phyloP scores from a whole-genome alignment of 1,284 basidiomycete genomes.

The Cutaneotrichosporon mucoides region DNA sequence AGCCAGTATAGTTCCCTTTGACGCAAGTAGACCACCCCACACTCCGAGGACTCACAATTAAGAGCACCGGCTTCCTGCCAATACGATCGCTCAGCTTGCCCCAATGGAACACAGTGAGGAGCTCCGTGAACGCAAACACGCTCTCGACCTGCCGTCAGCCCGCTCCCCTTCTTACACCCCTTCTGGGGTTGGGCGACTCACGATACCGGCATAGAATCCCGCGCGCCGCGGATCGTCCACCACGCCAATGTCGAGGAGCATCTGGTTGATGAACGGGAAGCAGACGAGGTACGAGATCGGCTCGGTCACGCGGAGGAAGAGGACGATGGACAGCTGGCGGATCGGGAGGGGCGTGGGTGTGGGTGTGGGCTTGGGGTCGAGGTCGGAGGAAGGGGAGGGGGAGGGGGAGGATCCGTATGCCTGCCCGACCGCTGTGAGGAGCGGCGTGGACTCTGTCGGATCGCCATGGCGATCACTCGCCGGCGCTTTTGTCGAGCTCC shows the following conservation, averaged over 20 bases:
- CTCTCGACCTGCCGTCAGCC: constrained; percentile 31
- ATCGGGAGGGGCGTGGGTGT: constrained; percentile 32
- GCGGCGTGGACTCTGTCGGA: not conserved
- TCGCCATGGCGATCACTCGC: too few species aligned
- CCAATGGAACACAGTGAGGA: constrained; percentile 40
- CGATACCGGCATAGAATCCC: constrained; percentile 33
- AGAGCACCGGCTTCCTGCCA: constrained; percentile 38
- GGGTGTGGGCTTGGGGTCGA: not conserved
- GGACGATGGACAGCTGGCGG: constrained; percentile 31
- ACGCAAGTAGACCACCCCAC: too few species aligned
- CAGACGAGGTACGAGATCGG: constrained; percentile 33
- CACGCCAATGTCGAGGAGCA: constrained; percentile 34
- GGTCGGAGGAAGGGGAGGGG: too few species aligned
- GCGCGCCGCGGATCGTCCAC: constrained; percentile 31
- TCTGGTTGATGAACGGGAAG: constrained; percentile 40
- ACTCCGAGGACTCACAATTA: constrained; percentile 23
- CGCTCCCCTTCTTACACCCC: too few species aligned
- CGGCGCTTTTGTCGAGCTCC: too few species aligned
- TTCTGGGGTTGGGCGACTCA: too few species aligned
- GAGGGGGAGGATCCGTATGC: not conserved
- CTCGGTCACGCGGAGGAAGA: constrained; percentile 36
- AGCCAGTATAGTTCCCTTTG: too few species aligned
- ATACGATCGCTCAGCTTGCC: constrained; percentile 32
- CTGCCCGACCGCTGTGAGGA: not conserved
- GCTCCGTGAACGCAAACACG: constrained; percentile 35